phyloP scores from a whole-genome alignment of 805 yeast genomes.

The Candida fluviatilis region DNA sequence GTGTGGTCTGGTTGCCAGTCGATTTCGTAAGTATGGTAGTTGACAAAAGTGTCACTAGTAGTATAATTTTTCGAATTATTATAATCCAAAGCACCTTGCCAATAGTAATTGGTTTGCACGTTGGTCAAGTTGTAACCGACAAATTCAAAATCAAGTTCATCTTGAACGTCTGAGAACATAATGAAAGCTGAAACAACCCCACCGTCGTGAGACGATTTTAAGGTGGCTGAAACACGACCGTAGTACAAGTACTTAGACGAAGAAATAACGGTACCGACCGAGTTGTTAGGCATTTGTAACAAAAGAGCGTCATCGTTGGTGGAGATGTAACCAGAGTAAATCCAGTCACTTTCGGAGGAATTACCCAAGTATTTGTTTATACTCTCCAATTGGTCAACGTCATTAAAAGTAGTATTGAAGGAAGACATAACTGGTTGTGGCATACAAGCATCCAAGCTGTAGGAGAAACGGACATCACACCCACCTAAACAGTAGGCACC shows the following conservation, averaged over 20 bases:
- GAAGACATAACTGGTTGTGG: slow-evolving; percentile 74
- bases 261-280: slow-evolving; percentile 76
- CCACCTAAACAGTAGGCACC: slow-evolving; percentile 81
- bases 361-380: slow-evolving; percentile 60
- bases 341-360: slow-evolving; percentile 62
- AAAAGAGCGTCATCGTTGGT: slow-evolving; percentile 50
- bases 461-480: slow-evolving; percentile 76
- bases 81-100: slow-evolving; percentile 68
- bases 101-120: slow-evolving; percentile 79
- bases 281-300: slow-evolving; percentile 69
- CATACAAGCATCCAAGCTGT: slow-evolving; percentile 66
- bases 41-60: slow-evolving; percentile 52
- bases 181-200: slow-evolving; percentile 88
- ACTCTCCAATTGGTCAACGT: slow-evolving; percentile 18
- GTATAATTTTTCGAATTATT: slow-evolving; percentile 48
- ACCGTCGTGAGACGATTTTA: slow-evolving; percentile 67
- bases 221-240: slow-evolving; percentile 66
- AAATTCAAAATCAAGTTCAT: slow-evolving; percentile 86
- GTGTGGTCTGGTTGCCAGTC: slow-evolving; percentile 78
- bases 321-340: slow-evolving; percentile 58
- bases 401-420: slow-evolving; percentile 38
- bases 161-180: slow-evolving; percentile 77
- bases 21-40: slow-evolving; percentile 70
- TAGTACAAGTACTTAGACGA: slow-evolving; percentile 83
- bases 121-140: slow-evolving; percentile 68